Base-by-base conservation (phyloP, 1,284 basidiomycete genomes). In the Exsudoporus floridanus region DNA sequence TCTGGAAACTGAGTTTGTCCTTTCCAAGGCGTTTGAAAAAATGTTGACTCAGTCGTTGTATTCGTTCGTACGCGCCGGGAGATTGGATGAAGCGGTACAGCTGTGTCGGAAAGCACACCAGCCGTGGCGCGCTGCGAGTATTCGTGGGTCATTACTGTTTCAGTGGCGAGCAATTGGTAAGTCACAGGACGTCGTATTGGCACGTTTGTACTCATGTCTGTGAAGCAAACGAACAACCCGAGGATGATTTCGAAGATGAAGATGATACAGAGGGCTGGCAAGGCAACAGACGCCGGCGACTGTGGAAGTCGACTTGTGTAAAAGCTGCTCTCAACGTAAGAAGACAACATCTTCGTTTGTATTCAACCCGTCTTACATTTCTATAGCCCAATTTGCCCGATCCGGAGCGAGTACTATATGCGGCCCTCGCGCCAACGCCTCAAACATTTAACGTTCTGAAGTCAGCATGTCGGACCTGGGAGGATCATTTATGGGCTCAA, bases 401-500 rank as follows among this genome's bases (percentile, higher is more conserved):
- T 13, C 79, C 84, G 46, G 95, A 98, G 67, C 84, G 93, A 14
- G 81, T 87, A 1, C 73, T 98, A 0, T 96, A 95, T 61, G 95
- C 94, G 0, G 86, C 93, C 0, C 80, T 99, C 7, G 86, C 88
- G 0, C 94, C 94, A 4, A 82, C 84, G 0, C 77, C 81, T 4
- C 78, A 84, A 58, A 94, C 96, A 5, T 82, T 91, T 0, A 77
- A 76, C 7, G 79, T 93, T 7, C 84, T 98, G 10, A 82, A 82
- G 62, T 80, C 86, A 0, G 87, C 90, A 5, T 95, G 93, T 65
- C 75, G 86, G 33, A 89, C 87, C 25, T 99, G 95, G 94, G 90
- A 95, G 67, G 96, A 99, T 65, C 85, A 94, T 59, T 77, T 98
- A 0, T 99, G 96, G 97, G 92, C 92, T 1, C 87, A 93, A 60